Base-by-base conservation (phyloP, 179 eudicot species). In the Spinacia oleracea region DNA sequence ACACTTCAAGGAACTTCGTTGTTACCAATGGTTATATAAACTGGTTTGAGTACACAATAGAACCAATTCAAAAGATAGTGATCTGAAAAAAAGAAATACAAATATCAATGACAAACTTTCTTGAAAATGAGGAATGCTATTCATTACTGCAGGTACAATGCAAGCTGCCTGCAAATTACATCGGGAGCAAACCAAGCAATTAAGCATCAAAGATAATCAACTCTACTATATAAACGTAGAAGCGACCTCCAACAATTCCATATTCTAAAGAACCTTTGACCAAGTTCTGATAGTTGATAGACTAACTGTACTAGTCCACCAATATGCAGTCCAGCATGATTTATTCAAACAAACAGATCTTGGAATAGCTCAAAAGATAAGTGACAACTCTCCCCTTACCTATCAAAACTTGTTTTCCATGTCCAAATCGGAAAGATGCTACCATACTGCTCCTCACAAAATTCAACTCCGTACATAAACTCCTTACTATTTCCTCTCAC, bases 1-100 rank as follows among this genome's bases (percentile, higher is more conserved):
- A 71, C 66, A 63, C 64, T 77, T 59, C 81, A 63, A 64, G 51
- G 34, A 64, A 20, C 32, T 70, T 35, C 63, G 70, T 27, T 55
- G 9, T 8, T 46, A 51, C 77, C 45, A 8, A 74, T 29, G 58
- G 74, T 20, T 69, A 64, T 34, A 53, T 77, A 2, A 72, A 38
- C 40, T 38, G 46, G 58, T 4, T 20, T 32, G n/a, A 68, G 35
- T 10, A 58, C 25, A 40, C 27, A 14, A 55, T 43, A 75, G 70
- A 48, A 72, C 9, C 79, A 59, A 70, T 40, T 71, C 86, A 74
- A 56, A 74, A 65, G 67, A 67, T 42, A 38, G 40, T 51, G 8
- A 48, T 79, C 84, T 70, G 66, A 9, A 76, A 53, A 20, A 25
- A 55, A 3, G 18, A 29, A 29, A 56, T 40, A 70, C n/a, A 8